Conservation (phyloP, 306 rosid species). For the Prunus salicina region DNA sequence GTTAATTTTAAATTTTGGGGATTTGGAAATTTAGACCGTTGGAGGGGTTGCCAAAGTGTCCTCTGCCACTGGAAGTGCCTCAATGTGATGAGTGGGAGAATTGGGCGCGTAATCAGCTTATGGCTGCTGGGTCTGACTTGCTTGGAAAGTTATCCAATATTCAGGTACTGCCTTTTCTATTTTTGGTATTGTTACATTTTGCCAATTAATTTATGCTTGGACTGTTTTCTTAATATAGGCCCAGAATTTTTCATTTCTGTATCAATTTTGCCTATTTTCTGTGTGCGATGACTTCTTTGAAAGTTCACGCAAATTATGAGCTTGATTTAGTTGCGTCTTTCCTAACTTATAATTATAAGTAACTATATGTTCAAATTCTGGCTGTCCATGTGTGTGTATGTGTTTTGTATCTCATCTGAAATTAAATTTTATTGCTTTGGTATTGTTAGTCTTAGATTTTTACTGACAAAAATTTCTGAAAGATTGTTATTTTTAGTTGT, state of each 20-base stretch:
- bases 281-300: neutral
- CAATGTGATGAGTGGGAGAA: slow-evolving; percentile 52
- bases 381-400: neutral
- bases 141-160: slow-evolving; percentile 75
- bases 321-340: neutral
- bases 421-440: neutral
- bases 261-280: neutral
- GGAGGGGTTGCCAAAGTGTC: slow-evolving; percentile 63
- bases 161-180: slow-evolving; percentile 48
- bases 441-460: neutral
- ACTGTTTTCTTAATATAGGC: neutral
- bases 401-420: neutral
- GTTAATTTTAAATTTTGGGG: neutral
- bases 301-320: neutral
- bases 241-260: neutral
- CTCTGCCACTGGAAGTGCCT: slow-evolving; percentile 42
- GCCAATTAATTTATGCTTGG: neutral
- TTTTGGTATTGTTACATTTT: neutral
- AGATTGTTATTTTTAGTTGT: neutral
- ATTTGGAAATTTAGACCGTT: slow-evolving; percentile 47
- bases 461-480: neutral
- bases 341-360: neutral
- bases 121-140: slow-evolving; percentile 88
- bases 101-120: slow-evolving; percentile 89
- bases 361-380: neutral